Conservation (phyloP, 2,329 filamentous ascomycete species). For the Beauveria sp. region DNA sequence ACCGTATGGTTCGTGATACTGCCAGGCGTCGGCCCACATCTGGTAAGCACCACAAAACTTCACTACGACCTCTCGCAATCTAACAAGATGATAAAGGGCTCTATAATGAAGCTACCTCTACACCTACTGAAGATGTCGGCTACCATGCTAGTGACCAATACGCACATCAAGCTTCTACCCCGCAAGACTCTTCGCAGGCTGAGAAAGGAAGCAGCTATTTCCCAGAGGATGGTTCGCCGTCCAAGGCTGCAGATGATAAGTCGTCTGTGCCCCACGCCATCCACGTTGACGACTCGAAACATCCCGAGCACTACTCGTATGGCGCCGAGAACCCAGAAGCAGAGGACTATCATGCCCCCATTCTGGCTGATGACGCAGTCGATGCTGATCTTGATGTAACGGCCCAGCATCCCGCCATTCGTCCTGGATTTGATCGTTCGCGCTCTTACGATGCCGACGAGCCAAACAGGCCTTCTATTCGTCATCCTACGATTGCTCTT, state of each 20-base stretch:
- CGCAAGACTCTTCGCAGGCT: slow-evolving; percentile 37
- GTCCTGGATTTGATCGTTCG: slow-evolving; percentile 37
- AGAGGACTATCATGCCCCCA: slow-evolving; percentile 65
- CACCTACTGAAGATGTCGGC: slow-evolving; percentile 84
- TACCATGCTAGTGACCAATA: slow-evolving; percentile 85
- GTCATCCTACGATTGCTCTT: slow-evolving; percentile 54
- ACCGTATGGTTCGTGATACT: slow-evolving; percentile 77
- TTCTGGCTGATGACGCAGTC: slow-evolving; percentile 83
- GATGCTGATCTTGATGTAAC: slow-evolving; percentile 63
- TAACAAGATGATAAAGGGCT: slow-evolving; percentile 47
- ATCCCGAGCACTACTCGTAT: slow-evolving; percentile 30
- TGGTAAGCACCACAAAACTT: background rate
- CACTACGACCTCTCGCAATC: background rate
- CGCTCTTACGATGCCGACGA: slow-evolving; percentile 42
- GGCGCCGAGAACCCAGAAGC: slow-evolving; percentile 39
- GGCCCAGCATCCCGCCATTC: slow-evolving; percentile 71
- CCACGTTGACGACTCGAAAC: slow-evolving; percentile 61
- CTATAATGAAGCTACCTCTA: slow-evolving; percentile 55
- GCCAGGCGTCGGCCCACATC: slow-evolving; percentile 33
- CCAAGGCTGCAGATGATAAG: slow-evolving; percentile 18
- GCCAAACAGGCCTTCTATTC: slow-evolving; percentile 55
- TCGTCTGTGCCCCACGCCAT: slow-evolving; percentile 51
- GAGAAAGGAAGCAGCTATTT: slow-evolving; percentile 9
- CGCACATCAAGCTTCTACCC: slow-evolving; percentile 66
- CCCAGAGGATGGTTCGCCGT: background rate